Base-by-base conservation (phyloP, 2,329 filamentous ascomycete species). In the Ascosphaera aggregata region DNA sequence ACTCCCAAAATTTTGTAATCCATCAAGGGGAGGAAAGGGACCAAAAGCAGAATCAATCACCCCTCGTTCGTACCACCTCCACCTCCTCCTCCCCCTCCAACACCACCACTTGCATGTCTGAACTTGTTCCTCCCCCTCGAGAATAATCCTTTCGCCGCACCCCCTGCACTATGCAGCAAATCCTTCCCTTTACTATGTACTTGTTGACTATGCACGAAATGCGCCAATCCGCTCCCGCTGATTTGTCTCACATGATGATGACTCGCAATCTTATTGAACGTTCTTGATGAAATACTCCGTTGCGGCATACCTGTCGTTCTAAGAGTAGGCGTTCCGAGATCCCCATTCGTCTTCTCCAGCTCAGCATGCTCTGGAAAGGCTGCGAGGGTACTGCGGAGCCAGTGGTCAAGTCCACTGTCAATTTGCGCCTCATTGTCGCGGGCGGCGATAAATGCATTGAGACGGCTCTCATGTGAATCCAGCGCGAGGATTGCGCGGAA, bases 111-210 rank as follows among this genome's bases (percentile, higher is more conserved):
- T 53, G 66, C 69, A 44, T 68, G 64, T 55, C 64, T 64, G 51
- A 93, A 73, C 58, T 81, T 86, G 60, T 71, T 86, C 61, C 80
- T 86, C 47, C 85, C 81, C 61, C 92, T 92, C 46, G 79, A 82
- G 55, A 94, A 76, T 45, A 94, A 59, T 39, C 85, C 86, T 62
- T 93, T 93, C 37, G 85, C 84, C 42, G 82, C 81, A 53, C 81
- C 84, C 45, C 71, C 69, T 40, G 85, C 85, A 17, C 77, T 76
- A 46, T 89, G 80, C 52, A 94, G 67, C 19, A 94, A 62, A 49
- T 91, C 84, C 61, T 93, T 94, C 54, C 85, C 76, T 62, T 85
- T 86, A 31, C 75, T 69, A 48, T 81, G 78, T 54, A 85, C 71
- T 50, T 78, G 72, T 45, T 69, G 64, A 43, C 67, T 59, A 37